Base-by-base conservation (phyloP, 495 filamentous ascomycete genomes). In the Physcia stellaris region DNA sequence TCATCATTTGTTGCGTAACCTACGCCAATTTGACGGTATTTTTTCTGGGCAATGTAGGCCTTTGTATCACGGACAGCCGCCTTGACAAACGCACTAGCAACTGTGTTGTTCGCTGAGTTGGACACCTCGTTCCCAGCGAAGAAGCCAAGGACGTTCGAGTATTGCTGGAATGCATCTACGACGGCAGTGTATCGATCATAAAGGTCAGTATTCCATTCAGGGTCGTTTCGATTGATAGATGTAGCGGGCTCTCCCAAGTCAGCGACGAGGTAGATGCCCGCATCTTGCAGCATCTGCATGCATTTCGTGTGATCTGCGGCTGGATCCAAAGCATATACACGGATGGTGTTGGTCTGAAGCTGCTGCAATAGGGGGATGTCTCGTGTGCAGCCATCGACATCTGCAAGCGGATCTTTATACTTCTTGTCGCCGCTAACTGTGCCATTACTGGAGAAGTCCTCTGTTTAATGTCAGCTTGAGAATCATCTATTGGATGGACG, bases 121-220 rank as follows among this genome's bases (percentile, higher is more conserved):
- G 84, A 82, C 40, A 96, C 87, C 59, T 98, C 90, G 57, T 98
- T 96, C 36, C 90, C 90, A 19, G 87, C 83, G 57, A 96, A 95
- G 73, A 95, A 98, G 43, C 90, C 90, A 35, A 98, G 70, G 30
- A 78, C 73, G 58, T 98, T 98, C 58, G 66, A 73, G 61, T 93
- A 95, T 43, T 77, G 62, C 32, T 68, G 61, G 39, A 98, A 60
- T 32, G 72, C 70, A 52, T 98, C 86, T 29, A 98, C 65, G 21
- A 98, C 90, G 11, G 49, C 60, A 43, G 80, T 84, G 64, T 98
- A 98, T 27, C 82, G 77, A 3, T 66, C 56, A 58, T 77, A 92
- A 39, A 95, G 65, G 1, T 67, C 64, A 33, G 75, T 70, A 39
- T 80, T 73, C 90, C 90, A 96, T 12, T 52, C 35, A 5, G 90